Conservation (phyloP, 2,329 filamentous ascomycete species). For the Penicillium decumbens region DNA sequence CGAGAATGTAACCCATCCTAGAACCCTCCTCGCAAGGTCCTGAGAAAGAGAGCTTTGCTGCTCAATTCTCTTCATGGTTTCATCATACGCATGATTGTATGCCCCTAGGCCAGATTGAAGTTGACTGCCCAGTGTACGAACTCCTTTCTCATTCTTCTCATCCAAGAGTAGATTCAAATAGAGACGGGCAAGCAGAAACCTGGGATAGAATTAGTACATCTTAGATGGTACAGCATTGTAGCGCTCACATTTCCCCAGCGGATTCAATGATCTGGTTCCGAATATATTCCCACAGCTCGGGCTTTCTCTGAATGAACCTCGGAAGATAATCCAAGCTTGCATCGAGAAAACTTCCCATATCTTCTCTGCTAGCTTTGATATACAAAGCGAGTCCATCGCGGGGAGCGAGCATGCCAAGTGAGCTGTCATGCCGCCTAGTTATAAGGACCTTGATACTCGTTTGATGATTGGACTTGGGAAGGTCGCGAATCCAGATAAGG, state of each 20-base stretch:
- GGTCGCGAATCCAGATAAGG: too few relatives aligned
- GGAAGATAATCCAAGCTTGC: too few relatives aligned
- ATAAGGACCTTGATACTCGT: too few relatives aligned
- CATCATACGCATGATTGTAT: constrained; percentile 41
- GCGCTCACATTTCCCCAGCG: constrained; percentile 27
- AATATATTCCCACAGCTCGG: constrained; percentile 8
- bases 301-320: too few relatives aligned
- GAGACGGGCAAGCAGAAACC: constrained; percentile 24
- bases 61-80: constrained; percentile 44
- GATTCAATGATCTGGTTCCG: constrained; percentile 22
- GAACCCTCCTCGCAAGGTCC: constrained; percentile 36
- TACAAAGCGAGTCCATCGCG: too few relatives aligned
- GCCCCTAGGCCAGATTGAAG: constrained; percentile 11
- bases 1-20: constrained; percentile 39
- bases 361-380: too few relatives aligned
- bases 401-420: too few relatives aligned
- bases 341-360: too few relatives aligned
- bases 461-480: too few relatives aligned
- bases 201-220: background rate
- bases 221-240: too few relatives aligned
- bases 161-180: constrained; percentile 5
- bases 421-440: too few relatives aligned
- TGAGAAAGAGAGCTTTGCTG: constrained; percentile 25
- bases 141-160: constrained; percentile 3
- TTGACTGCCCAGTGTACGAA: constrained; percentile 1